A percentile compares a stretch with the other conserved stretches of the same genome.
These are phyloP conservation scores for Thalassiosira mediterranea DNA, from an alignment of 352 stramenopile species.

Conservation along the genomic window DNA sequence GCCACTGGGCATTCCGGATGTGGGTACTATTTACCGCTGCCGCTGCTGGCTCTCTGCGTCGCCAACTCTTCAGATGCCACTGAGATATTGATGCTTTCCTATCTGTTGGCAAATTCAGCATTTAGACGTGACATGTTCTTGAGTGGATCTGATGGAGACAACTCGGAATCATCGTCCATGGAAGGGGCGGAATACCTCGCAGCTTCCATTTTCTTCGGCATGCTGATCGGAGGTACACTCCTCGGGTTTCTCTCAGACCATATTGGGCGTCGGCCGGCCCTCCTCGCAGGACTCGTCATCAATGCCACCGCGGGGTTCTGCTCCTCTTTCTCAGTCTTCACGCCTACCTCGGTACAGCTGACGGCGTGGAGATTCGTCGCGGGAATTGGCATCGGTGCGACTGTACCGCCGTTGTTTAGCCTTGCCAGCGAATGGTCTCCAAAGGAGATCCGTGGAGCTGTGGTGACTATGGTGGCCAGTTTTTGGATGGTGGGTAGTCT, in stretches of 20 bases:
- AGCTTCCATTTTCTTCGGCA: conserved; percentile 75
- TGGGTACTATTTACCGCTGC: conserved; percentile 32
- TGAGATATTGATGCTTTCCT: conserved; percentile 79
- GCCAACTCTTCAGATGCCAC: conserved; percentile 74
- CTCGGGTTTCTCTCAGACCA: conserved; percentile 63
- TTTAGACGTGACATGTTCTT: conserved; percentile 47
- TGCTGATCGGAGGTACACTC: conserved; percentile 73
- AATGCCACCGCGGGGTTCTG: conserved; percentile 63
- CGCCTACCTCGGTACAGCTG: conserved; percentile 35
- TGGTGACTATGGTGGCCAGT: conserved; percentile 62
- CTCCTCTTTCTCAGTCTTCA: conserved; percentile 43
- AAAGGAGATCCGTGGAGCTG: conserved; percentile 59
- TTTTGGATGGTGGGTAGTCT: conserved; percentile 84
- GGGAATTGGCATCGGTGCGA: conserved; percentile 74
- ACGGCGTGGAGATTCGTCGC: conserved; percentile 65
- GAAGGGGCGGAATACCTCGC: conserved; percentile 57
- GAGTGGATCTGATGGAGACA: neutral
- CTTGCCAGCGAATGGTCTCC: conserved; percentile 67
- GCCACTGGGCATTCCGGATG: no score
- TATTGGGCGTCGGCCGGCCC: conserved; percentile 62
- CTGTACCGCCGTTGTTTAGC: conserved; percentile 74
- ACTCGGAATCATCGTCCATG: conserved; percentile 15
- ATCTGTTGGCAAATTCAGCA: conserved; percentile 63
- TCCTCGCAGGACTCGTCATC: conserved; percentile 63
- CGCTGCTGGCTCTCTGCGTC: conserved; percentile 69